These are phyloP conservation scores for Solanum tarijense DNA, from an alignment of 257 asterid genomes.

Conservation along the genomic window DNA sequence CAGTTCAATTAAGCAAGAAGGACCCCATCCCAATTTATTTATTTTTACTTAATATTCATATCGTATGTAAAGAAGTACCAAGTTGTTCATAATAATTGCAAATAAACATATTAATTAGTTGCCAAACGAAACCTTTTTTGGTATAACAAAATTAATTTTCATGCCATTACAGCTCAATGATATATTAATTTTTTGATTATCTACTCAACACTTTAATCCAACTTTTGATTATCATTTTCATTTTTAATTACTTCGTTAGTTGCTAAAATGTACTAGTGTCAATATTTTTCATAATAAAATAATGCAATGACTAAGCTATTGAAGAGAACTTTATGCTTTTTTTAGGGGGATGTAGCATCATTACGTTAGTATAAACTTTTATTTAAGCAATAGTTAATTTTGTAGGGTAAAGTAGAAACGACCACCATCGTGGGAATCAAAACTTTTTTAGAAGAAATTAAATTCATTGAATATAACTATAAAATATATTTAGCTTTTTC, in stretches of 20 bases:
- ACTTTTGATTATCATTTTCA: not conserved
- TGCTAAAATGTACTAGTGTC: not conserved
- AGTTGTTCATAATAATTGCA: not conserved
- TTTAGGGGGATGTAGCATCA: not conserved
- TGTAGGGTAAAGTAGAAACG: conserved; percentile 14
- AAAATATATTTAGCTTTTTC: not conserved
- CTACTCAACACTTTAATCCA: not conserved
- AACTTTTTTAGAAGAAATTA: not conserved
- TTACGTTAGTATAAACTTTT: not conserved
- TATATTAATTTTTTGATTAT: not conserved
- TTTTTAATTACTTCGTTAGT: not conserved
- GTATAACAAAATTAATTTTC: not conserved
- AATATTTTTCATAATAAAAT: not conserved
- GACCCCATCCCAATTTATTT: not conserved
- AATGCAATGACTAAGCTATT: not conserved
- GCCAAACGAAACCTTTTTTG: not conserved
- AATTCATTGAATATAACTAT: not conserved
- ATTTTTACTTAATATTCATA: not conserved
- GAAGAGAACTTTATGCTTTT: not conserved
- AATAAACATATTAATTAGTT: not conserved
- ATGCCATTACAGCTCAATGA: not conserved
- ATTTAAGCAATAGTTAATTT: not conserved
- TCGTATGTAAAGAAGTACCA: not conserved
- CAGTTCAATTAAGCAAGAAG: not conserved
- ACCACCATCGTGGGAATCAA: not conserved